Conservation (phyloP, 1,284 basidiomycete genomes). For the Golubevia sp. region DNA sequence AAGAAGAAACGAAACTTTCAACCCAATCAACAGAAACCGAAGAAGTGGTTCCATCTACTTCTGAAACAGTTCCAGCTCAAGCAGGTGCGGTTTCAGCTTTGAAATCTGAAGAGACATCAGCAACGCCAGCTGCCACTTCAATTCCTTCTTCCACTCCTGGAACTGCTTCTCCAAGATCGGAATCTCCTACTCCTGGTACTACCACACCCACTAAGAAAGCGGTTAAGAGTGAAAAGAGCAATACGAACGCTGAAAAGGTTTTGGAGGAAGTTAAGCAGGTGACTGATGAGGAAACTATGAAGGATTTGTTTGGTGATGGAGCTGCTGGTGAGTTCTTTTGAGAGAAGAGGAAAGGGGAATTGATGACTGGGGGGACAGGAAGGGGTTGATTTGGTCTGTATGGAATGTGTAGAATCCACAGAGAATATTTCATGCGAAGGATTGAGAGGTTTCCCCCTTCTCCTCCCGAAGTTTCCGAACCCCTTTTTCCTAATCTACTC, state of each 20-base stretch:
- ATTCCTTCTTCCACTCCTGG: neutral
- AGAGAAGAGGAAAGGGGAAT: no score
- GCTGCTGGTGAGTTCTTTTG: slow-evolving; percentile 26
- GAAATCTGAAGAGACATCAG: slow-evolving; percentile 22
- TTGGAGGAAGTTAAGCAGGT: slow-evolving; percentile 51
- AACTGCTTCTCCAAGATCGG: neutral
- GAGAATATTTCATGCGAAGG: no score
- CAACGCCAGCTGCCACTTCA: slow-evolving; percentile 17
- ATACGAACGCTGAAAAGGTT: slow-evolving; percentile 52
- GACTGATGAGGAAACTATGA: slow-evolving; percentile 59
- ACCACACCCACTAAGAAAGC: slow-evolving; percentile 22
- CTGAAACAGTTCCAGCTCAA: slow-evolving; percentile 9
- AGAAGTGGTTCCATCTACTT: neutral
- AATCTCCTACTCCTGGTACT: slow-evolving; percentile 6
- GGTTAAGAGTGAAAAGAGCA: slow-evolving; percentile 37
- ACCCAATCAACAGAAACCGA: neutral
- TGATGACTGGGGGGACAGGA: neutral
- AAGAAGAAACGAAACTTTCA: slow-evolving; percentile 5
- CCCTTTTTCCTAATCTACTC: no score
- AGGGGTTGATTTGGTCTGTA: neutral
- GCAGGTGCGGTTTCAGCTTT: slow-evolving; percentile 28
- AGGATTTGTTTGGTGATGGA: slow-evolving; percentile 56
- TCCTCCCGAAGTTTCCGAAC: no score
- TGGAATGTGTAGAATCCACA: no score
- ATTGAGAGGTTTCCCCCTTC: no score